These are phyloP conservation scores for Glarea lozoyensis DNA, from an alignment of 495 filamentous ascomycete genomes.

Conservation along the genomic window DNA sequence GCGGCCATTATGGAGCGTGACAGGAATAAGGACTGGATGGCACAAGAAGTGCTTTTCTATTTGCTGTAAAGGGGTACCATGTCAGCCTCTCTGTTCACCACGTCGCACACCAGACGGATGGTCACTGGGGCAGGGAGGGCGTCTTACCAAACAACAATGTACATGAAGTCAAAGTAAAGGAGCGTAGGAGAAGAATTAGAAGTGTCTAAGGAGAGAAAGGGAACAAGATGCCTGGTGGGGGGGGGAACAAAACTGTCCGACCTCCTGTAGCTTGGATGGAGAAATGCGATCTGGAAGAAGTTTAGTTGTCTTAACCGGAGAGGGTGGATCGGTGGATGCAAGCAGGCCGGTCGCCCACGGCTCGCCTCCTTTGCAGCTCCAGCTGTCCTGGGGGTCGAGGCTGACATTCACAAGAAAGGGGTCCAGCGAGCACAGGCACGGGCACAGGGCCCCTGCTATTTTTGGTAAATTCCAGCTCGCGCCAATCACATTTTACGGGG, in stretches of 20 bases:
- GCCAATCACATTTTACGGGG: no score
- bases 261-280: no score
- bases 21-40: slow-evolving; percentile 5
- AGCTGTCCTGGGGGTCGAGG: no score
- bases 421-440: no score
- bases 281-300: no score
- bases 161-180: background rate
- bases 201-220: background rate
- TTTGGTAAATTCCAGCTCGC: no score
- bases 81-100: slow-evolving; percentile 4
- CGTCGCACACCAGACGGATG: background rate
- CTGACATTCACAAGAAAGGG: no score
- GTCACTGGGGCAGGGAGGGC: background rate
- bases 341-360: no score
- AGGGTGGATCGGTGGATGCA: no score
- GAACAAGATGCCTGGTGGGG: background rate
- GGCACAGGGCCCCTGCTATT: no score
- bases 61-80: slow-evolving; percentile 6
- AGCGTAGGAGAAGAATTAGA: background rate
- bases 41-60: slow-evolving; percentile 17
- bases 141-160: background rate
- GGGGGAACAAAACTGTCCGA: background rate
- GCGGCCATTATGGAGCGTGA: slow-evolving; percentile 9
- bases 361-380: no score
- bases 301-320: background rate